Evolutionary conservation across 176 grass and related monocot genomes (phyloP).

Genomic region (Oryza officinalis): DNA sequence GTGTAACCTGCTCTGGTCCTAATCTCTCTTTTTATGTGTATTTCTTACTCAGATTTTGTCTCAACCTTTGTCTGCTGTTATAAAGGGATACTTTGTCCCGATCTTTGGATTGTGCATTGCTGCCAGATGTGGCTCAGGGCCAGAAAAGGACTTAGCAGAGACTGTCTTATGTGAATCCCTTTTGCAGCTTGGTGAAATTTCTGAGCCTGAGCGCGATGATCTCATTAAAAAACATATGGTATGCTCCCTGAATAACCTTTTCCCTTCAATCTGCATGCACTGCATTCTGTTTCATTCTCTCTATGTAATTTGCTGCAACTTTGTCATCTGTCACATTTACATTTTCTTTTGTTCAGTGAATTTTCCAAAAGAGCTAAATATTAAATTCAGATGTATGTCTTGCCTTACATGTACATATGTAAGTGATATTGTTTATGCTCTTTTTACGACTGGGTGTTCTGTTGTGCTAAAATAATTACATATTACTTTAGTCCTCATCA

Average conservation of each 20-base stretch:
- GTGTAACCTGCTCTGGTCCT: constrained; percentile 14
- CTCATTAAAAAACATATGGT: constrained; percentile 98
- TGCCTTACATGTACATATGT: not conserved
- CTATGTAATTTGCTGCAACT: constrained; percentile 17
- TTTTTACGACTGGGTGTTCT: constrained; percentile 6
- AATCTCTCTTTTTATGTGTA: constrained; percentile 29
- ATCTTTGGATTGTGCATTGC: constrained; percentile 88
- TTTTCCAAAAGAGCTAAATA: not conserved
- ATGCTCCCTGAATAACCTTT: constrained; percentile 30
- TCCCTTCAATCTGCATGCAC: constrained; percentile 22
- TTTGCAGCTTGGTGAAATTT: constrained; percentile 80
- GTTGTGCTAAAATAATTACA: not conserved
- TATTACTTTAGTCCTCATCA: not conserved
- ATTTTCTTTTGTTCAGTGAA: not conserved
- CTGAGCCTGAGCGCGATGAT: constrained; percentile 84
- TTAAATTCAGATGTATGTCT: not conserved
- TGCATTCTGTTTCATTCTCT: constrained; percentile 14
- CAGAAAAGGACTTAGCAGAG: constrained; percentile 70
- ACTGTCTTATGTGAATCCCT: constrained; percentile 75
- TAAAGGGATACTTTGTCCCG: constrained; percentile 79
- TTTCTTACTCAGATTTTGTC: constrained; percentile 64
- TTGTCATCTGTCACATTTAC: constrained; percentile 8
- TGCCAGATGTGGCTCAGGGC: constrained; percentile 54
- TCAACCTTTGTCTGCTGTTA: constrained; percentile 63
- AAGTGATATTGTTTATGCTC: constrained; percentile 8